Evolutionary conservation across 495 filamentous ascomycete species (phyloP), one percentile per base, ranked within the genome.

Genomic region (Tuber calosporum): DNA sequence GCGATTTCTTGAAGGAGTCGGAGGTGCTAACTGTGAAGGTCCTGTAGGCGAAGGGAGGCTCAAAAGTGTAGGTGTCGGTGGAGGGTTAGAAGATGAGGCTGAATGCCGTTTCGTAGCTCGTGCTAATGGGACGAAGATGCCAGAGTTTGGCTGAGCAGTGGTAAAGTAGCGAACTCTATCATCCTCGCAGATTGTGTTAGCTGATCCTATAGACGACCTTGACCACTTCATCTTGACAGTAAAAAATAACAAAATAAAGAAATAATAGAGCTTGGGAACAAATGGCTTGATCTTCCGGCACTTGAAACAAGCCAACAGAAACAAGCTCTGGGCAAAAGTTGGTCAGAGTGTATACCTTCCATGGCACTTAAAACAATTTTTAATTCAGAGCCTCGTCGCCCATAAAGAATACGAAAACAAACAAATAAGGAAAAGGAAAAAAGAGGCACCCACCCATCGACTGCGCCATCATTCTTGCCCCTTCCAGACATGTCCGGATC

Each of bases 391-490:
- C 26, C 53, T 34, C 26, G 53, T 26, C 19, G 26, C 53, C 53
- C 53, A 69, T 67, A 67, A 41, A 62, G 19, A 70, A 34, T 45
- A 48, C 40, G 41, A 53, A 70, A 43, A 75, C 19, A 34, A 39
- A 69, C 37, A 39, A 66, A 69, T 15, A 19, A 73, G 66, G 26
- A 66, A 72, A 34, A 41, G 69, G 73, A 69, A 40, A 68, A 62
- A 66, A 22, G 42, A 66, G 66, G 62, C 66, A 81, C 88, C 83
- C 86, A 93, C 92, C 95, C 96, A 75, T 99, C 95, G 68, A 99
- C 96, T 84, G 96, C 94, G 45, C 95, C 95, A 78, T 86, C 94
- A 81, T 99, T 99, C 85, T 99, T 99, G 42, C 95, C 95, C 80
- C 92, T 87, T 43, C 85, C 82, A 66, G 94, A 90, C 82, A 88